These are phyloP conservation scores for Gardenia jasminoides DNA, from an alignment of 257 asterid species.

Conservation along the genomic window DNA sequence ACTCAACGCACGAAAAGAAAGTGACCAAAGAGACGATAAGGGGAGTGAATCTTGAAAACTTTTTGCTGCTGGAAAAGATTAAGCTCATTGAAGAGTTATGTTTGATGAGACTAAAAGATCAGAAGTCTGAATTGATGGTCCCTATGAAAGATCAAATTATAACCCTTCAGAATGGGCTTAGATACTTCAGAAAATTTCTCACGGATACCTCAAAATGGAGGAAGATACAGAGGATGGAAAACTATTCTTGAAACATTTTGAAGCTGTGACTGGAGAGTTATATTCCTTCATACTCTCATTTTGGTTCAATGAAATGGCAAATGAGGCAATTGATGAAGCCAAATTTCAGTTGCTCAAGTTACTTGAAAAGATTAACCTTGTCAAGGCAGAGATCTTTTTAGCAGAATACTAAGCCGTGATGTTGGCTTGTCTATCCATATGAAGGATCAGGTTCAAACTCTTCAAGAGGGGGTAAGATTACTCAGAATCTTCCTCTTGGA, in stretches of 20 bases:
- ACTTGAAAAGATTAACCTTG: neutral
- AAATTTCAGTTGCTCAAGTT: neutral
- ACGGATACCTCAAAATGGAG: neutral
- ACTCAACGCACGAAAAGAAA: neutral
- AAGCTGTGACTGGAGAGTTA: neutral
- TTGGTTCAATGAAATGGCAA: too few species aligned
- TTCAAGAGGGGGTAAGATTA: neutral
- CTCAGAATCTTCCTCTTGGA: neutral
- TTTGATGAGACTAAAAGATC: neutral
- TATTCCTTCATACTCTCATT: neutral
- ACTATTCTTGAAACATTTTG: neutral
- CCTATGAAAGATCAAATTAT: neutral
- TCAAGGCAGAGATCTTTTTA: neutral
- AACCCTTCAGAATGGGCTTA: neutral
- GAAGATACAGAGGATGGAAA: neutral
- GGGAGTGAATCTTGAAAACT: neutral
- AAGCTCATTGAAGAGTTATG: neutral
- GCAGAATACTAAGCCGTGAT: neutral
- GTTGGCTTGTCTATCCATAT: neutral
- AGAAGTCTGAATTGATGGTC: neutral
- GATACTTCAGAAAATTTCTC: neutral
- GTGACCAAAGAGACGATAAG: neutral
- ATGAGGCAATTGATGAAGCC: neutral
- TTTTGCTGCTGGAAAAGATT: neutral
- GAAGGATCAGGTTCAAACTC: neutral